Evolutionary conservation across 805 yeast genomes (phyloP), one percentile per base, ranked within the genome.

Genomic region (Kodamaea sagamina): DNA sequence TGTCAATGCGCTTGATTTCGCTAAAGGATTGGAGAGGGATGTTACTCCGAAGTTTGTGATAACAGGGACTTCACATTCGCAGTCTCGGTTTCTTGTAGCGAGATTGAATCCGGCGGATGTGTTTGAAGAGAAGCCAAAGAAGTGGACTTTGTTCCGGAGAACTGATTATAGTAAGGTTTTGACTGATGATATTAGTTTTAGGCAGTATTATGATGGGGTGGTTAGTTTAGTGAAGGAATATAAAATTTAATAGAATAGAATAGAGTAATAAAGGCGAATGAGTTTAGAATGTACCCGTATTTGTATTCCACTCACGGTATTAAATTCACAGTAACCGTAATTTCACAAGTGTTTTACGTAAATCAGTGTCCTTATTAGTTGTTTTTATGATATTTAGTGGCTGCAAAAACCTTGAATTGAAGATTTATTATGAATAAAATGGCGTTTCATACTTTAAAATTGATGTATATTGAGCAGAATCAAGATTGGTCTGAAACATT

Each of bases 51-150:
- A 48, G 37, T 51, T 51, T 17, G 51, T 67, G 10, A 36, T 69
- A 4, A 67, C 74, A 1, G 68, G 67, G 35, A 54, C 49, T 2
- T 55, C 58, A 2, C 75, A 69, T 48, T 68, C 74, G 0, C 75
- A 68, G 45, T 61, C 67, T 1, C 48, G 74, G 32, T 69, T 52
- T 47, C 53, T 68, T 16, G 25, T 56, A 1, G 55, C 74, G 4
- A 47, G 71, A 31, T 46, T 68, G 24, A 53, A 57, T 34, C 65
- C 70, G 0, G 42, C 40, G n/a, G 43, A 34, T 11, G 19, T 22
- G 8, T 25, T 26, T 12, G 44, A 38, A 36, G 36, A 11, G 19
- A 39, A 37, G 17, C 37, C 26, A 4, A 39, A 32, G 12, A 32
- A 32, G 34, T 40, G 43, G 43, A 13, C 26, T 6, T 16, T 32